These are phyloP conservation scores for Amanita exitialis DNA, from an alignment of 768 basidiomycete species.

Conservation along the genomic window DNA sequence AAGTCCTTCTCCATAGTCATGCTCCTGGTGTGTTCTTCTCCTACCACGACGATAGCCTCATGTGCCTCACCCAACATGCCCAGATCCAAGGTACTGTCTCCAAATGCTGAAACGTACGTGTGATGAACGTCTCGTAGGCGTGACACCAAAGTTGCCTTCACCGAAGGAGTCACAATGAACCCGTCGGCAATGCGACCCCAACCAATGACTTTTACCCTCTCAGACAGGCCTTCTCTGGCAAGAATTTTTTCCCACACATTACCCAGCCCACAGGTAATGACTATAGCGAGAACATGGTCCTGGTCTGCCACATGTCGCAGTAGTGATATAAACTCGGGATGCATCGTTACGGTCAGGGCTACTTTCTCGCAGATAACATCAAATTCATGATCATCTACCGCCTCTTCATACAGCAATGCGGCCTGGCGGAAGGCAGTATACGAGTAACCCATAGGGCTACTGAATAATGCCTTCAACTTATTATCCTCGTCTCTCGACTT, in stretches of 20 bases:
- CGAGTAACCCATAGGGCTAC: slow-evolving; percentile 14
- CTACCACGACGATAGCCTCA: slow-evolving; percentile 14
- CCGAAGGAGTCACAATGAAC: slow-evolving; percentile 12
- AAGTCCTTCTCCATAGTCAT: slow-evolving; percentile 13
- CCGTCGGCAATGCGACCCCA: slow-evolving; percentile 11
- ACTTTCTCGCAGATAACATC: slow-evolving; percentile 11
- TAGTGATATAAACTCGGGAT: slow-evolving; percentile 11
- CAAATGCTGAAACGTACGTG: slow-evolving; percentile 14
- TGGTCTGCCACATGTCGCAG: slow-evolving; percentile 7
- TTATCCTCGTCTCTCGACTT: slow-evolving; percentile 3
- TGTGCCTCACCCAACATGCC: slow-evolving; percentile 15
- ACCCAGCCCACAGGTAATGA: slow-evolving; percentile 13
- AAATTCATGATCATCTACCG: slow-evolving; percentile 10
- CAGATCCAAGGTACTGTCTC: slow-evolving; percentile 15
- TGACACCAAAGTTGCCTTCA: slow-evolving; percentile 12
- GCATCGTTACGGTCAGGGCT: slow-evolving; percentile 9
- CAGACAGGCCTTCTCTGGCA: slow-evolving; percentile 10
- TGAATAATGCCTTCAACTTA: slow-evolving; percentile 14
- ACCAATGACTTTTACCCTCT: slow-evolving; percentile 14
- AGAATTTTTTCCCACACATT: slow-evolving; percentile 13
- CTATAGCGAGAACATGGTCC: slow-evolving; percentile 7
- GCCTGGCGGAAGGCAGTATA: slow-evolving; percentile 15
- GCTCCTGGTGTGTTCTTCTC: slow-evolving; percentile 13
- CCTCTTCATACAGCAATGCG: slow-evolving; percentile 13
- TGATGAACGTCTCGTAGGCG: slow-evolving; percentile 11